Conservation (phyloP, 768 basidiomycete genomes). For the Boletellus ananas region DNA sequence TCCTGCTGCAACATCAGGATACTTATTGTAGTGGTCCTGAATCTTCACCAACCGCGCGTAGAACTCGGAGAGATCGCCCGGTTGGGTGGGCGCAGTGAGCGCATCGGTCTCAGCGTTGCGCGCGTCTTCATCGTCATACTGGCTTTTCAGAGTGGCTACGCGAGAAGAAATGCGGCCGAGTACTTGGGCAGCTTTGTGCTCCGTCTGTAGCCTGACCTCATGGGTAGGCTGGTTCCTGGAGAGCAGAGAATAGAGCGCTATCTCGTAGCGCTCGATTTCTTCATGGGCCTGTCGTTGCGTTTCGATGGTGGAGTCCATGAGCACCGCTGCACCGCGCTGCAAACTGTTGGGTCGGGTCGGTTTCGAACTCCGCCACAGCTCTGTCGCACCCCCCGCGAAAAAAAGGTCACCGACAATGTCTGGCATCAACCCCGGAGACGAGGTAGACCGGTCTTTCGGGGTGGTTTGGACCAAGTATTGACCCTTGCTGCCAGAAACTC, state of each 20-base stretch:
- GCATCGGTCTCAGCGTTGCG: constrained; percentile 64
- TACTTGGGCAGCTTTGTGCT: constrained; percentile 90
- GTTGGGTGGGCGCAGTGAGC: constrained; percentile 55
- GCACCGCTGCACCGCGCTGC: too few species aligned
- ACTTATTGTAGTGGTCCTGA: constrained; percentile 94
- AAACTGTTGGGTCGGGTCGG: constrained; percentile 1
- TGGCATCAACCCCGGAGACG: constrained; percentile 83
- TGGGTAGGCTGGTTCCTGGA: constrained; percentile 62
- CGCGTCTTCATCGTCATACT: constrained; percentile 75
- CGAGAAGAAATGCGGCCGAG: constrained; percentile 78
- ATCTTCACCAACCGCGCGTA: constrained; percentile 94
- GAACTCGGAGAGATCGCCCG: constrained; percentile 86
- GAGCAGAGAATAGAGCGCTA: constrained; percentile 79
- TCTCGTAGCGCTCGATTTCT: constrained; percentile 90
- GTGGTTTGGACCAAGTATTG: constrained; percentile 2
- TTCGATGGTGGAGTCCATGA: constrained; percentile 93
- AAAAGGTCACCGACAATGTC: constrained; percentile 57
- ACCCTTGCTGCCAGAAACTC: constrained; percentile 58
- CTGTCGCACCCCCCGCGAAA: constrained; percentile 33
- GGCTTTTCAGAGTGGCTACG: constrained; percentile 56
- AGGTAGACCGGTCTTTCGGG: constrained; percentile 44
- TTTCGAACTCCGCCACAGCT: constrained; percentile 55
- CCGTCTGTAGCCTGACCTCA: constrained; percentile 63
- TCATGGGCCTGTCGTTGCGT: constrained; percentile 94
- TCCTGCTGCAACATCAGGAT: constrained; percentile 83